Percentiles rank a stretch among this genome's conserved stretches.
Evolutionary conservation across 2,329 filamentous ascomycete genomes (phyloP).

Genomic region (Septoria linicola): DNA sequence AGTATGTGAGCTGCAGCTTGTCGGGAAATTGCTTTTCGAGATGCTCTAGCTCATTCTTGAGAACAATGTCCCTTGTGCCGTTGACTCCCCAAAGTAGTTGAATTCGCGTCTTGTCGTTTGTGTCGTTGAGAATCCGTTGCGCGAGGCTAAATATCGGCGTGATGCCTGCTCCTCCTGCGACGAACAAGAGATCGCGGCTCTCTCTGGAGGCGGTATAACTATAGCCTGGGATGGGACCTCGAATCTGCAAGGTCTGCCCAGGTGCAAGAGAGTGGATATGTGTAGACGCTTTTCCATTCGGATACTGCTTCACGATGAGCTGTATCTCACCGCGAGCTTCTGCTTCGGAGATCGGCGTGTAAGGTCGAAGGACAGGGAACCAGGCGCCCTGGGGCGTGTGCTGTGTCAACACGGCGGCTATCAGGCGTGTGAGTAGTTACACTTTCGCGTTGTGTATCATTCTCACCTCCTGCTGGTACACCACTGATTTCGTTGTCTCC

Average conservation of each 20-base stretch:
- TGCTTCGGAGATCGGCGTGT: conserved; percentile 62
- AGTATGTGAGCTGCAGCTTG: conserved; percentile 59
- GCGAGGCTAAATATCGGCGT: conserved; percentile 58
- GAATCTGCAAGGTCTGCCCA: conserved; percentile 61
- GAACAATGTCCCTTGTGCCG: conserved; percentile 60
- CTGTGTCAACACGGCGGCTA: conserved; percentile 60
- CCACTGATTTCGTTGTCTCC: conserved; percentile 33
- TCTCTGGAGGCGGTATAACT: conserved; percentile 28
- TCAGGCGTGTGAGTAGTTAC: conserved; percentile 2
- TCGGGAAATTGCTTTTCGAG: conserved; percentile 53
- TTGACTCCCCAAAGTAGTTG: conserved; percentile 68
- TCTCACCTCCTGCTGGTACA: conserved; percentile 33
- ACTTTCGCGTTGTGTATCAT: not conserved
- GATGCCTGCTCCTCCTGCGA: conserved; percentile 71
- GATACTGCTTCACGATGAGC: conserved; percentile 67
- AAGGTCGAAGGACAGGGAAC: conserved; percentile 63
- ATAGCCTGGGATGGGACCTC: conserved; percentile 49
- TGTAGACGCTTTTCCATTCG: conserved; percentile 61
- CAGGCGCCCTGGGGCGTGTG: conserved; percentile 57
- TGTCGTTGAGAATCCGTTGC: conserved; percentile 45
- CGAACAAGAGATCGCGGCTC: conserved; percentile 53
- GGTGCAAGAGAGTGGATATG: conserved; percentile 66
- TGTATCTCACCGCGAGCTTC: conserved; percentile 61
- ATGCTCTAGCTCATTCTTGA: conserved; percentile 56
- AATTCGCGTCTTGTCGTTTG: conserved; percentile 61